These are phyloP conservation scores for Coemansia sp. DNA, from an alignment of 192 early-diverging fungal genomes.

Conservation along the genomic window DNA sequence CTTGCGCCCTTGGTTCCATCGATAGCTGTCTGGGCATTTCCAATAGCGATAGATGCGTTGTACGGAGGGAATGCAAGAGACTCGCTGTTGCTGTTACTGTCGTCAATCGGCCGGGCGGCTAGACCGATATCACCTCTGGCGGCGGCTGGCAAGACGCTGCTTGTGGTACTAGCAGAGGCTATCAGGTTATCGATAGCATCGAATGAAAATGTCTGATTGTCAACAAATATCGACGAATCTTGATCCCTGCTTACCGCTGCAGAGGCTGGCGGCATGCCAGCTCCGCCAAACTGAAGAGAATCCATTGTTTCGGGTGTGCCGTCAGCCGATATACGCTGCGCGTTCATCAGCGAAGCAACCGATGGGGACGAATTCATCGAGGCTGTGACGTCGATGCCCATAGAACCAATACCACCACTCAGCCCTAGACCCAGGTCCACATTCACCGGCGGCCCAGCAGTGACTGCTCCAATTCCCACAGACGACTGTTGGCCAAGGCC, in stretches of 20 bases:
- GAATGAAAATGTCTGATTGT: conserved; percentile 9
- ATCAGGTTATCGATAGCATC: conserved; percentile 22
- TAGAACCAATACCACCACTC: neutral
- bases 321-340: conserved; percentile 26
- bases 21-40: conserved; percentile 8
- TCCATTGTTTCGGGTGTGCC: conserved; percentile 27
- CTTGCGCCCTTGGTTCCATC: conserved; percentile 16
- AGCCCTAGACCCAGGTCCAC: neutral
- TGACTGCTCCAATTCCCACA: neutral
- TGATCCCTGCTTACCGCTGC: neutral
- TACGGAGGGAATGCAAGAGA: neutral
- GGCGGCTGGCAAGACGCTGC: neutral
- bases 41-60: neutral
- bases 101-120: neutral
- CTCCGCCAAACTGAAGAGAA: conserved; percentile 11
- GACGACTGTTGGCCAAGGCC: conserved; percentile 4
- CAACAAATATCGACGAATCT: neutral
- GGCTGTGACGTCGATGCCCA: conserved; percentile 8
- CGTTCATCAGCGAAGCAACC: conserved; percentile 24
- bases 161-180: conserved; percentile 11
- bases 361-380: conserved; percentile 40
- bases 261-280: neutral
- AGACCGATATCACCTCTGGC: neutral
- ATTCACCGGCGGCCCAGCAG: neutral
- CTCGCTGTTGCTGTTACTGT: neutral